Percentiles rank a stretch among this genome's conserved stretches.
These are phyloP conservation scores for Cladorrhinum sp. DNA, from an alignment of 2,329 filamentous ascomycete species.

Conservation along the genomic window DNA sequence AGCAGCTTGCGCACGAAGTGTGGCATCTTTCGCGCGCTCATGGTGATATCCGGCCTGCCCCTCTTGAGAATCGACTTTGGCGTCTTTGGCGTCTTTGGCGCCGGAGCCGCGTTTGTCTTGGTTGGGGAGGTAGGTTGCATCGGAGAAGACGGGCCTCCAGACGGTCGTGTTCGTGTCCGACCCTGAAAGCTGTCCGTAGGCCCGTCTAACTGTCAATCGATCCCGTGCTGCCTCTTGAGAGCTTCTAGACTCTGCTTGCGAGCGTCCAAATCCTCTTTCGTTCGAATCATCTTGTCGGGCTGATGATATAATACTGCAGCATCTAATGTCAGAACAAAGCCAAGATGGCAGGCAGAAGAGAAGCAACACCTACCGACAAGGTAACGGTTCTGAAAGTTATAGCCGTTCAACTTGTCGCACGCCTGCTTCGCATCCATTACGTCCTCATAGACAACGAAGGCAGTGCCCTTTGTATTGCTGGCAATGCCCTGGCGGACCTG, in stretches of 20 bases:
- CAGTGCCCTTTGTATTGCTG: conserved; percentile 95
- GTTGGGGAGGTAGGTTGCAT: conserved; percentile 38
- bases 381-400: conserved; percentile 99
- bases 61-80: conserved; percentile 44
- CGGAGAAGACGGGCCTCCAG: conserved; percentile 60
- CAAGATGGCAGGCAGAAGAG: conserved; percentile 7
- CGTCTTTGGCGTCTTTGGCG: conserved; percentile 40
- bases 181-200: conserved; percentile 54
- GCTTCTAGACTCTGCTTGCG: conserved; percentile 97
- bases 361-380: conserved; percentile 73
- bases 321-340: conserved; percentile 5
- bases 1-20: conserved; percentile 38
- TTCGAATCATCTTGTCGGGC: conserved; percentile 68
- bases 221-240: conserved; percentile 95
- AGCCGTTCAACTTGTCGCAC: conserved; percentile 99
- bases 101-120: conserved; percentile 30
- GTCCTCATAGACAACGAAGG: conserved; percentile 99
- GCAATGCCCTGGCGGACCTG: conserved; percentile 99
- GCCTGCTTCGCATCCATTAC: conserved; percentile 98
- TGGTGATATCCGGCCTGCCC: conserved; percentile 38
- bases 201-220: conserved; percentile 89
- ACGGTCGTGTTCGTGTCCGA: conserved; percentile 41
- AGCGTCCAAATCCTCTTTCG: conserved; percentile 89
- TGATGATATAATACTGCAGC: conserved; percentile 58
- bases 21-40: conserved; percentile 37